Percentiles rank a stretch among this genome's conserved stretches.
These are phyloP conservation scores for Colletotrichum sidae DNA, from an alignment of 2,329 filamentous ascomycete species.

Conservation along the genomic window DNA sequence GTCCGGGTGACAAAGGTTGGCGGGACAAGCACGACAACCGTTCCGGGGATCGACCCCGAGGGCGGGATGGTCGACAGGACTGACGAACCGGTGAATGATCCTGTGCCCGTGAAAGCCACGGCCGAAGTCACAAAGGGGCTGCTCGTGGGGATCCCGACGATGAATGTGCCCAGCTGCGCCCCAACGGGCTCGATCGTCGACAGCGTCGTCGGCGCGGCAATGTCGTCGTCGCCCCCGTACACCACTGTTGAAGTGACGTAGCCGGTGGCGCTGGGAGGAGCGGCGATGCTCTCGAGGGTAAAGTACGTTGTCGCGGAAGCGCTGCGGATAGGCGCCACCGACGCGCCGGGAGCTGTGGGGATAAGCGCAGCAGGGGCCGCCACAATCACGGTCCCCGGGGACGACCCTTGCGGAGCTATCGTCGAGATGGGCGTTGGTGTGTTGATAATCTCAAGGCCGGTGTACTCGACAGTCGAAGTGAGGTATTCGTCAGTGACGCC, in stretches of 20 bases:
- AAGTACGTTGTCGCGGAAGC: neutral
- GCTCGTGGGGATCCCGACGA: constrained; percentile 10
- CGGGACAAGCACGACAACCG: constrained; percentile 15
- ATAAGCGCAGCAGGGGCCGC: neutral
- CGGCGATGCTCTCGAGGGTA: neutral
- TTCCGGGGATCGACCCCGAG: constrained; percentile 17
- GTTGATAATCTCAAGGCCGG: constrained; percentile 9
- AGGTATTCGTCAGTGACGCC: constrained; percentile 4
- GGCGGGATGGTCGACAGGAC: constrained; percentile 18
- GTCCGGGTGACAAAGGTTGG: constrained; percentile 26
- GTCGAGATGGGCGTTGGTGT: constrained; percentile 7
- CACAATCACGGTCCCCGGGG: constrained; percentile 19
- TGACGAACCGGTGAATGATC: neutral
- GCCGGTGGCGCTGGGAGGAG: neutral
- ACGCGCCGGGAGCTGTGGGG: neutral
- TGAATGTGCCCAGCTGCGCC: constrained; percentile 15
- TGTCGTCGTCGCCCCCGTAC: neutral
- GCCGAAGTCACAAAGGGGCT: constrained; percentile 13
- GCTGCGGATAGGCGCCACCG: neutral
- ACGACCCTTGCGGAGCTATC: neutral
- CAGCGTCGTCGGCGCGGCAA: constrained; percentile 6
- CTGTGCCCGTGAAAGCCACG: constrained; percentile 1
- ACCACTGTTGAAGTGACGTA: constrained; percentile 18
- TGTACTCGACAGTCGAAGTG: constrained; percentile 7
- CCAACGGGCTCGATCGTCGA: constrained; percentile 11